phyloP scores from a whole-genome alignment of 495 filamentous ascomycete genomes.

The Hamigera avellanea region DNA sequence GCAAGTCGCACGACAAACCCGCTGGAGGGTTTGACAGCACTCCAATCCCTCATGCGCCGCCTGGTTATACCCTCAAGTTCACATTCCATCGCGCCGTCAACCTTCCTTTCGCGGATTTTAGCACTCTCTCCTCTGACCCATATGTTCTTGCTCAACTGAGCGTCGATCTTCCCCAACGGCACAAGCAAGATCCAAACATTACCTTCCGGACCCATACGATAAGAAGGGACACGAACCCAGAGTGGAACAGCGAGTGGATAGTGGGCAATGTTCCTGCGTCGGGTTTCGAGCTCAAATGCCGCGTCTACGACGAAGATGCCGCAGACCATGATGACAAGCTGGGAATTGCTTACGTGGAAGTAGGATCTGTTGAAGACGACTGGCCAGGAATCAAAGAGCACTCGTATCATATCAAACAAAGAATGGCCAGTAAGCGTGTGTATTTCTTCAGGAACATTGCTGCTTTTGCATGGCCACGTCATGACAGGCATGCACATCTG shows the following conservation, averaged over 20 bases:
- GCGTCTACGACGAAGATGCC: slow-evolving; percentile 81
- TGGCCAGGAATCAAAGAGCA: slow-evolving; percentile 60
- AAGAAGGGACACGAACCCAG: slow-evolving; percentile 54
- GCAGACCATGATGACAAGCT: slow-evolving; percentile 79
- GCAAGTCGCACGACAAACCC: slow-evolving; percentile 28
- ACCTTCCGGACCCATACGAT: slow-evolving; percentile 68
- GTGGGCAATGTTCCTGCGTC: slow-evolving; percentile 71
- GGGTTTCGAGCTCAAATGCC: slow-evolving; percentile 70
- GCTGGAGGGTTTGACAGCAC: slow-evolving; percentile 72
- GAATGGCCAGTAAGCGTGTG: slow-evolving; percentile 73
- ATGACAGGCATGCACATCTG: slow-evolving; percentile 48
- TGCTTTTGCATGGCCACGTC: slow-evolving; percentile 39
- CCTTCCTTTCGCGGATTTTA: slow-evolving; percentile 72
- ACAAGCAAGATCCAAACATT: slow-evolving; percentile 67
- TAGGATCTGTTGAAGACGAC: slow-evolving; percentile 41
- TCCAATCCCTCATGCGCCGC: slow-evolving; percentile 57
- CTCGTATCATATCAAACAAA: slow-evolving; percentile 64
- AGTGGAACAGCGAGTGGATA: slow-evolving; percentile 79
- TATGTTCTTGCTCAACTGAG: slow-evolving; percentile 62
- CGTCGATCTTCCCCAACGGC: slow-evolving; percentile 50
- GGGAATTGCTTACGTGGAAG: slow-evolving; percentile 64
- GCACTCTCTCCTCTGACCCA: slow-evolving; percentile 70
- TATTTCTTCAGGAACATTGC: slow-evolving; percentile 59
- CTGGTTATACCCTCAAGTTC: slow-evolving; percentile 75
- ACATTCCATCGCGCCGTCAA: slow-evolving; percentile 72